phyloP scores from a whole-genome alignment of 2,329 filamentous ascomycete genomes.

The Colletotrichum camelliae region DNA sequence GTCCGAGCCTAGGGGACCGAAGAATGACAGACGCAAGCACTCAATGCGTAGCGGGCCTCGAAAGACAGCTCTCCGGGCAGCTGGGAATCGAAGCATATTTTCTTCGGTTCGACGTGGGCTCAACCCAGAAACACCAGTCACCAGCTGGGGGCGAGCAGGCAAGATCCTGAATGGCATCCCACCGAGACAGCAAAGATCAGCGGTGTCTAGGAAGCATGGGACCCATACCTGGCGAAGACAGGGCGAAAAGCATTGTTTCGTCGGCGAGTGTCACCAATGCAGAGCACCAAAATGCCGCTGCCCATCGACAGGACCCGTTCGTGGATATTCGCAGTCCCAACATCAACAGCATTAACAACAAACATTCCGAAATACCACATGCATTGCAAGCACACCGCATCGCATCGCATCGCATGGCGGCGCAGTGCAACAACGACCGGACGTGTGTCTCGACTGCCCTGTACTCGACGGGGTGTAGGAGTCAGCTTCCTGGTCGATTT shows the following conservation, averaged over 20 bases:
- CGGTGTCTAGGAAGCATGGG: not conserved
- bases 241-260: constrained; percentile 17
- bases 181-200: constrained; percentile 7
- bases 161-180: constrained; percentile 4
- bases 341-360: not conserved
- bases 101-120: not conserved
- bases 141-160: constrained; percentile 3
- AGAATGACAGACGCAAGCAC: constrained; percentile 17
- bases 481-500: constrained; percentile 15
- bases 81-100: not conserved
- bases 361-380: not conserved
- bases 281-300: constrained; percentile 8
- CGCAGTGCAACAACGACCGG: not conserved
- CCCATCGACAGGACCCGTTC: not conserved
- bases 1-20: not conserved
- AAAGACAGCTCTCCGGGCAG: not conserved
- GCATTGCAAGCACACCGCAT: constrained; percentile 7
- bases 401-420: not conserved
- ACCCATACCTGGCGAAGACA: not conserved
- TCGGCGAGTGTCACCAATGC: not conserved
- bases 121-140: not conserved
- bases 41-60: constrained; percentile 1
- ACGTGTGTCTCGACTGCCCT: not conserved
- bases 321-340: not conserved
- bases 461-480: constrained; percentile 11